A percentile compares a stretch with the other conserved stretches of the same genome.
These are phyloP conservation scores for Cyberlindnera japonica DNA, from an alignment of 805 yeast genomes.

Conservation along the genomic window DNA sequence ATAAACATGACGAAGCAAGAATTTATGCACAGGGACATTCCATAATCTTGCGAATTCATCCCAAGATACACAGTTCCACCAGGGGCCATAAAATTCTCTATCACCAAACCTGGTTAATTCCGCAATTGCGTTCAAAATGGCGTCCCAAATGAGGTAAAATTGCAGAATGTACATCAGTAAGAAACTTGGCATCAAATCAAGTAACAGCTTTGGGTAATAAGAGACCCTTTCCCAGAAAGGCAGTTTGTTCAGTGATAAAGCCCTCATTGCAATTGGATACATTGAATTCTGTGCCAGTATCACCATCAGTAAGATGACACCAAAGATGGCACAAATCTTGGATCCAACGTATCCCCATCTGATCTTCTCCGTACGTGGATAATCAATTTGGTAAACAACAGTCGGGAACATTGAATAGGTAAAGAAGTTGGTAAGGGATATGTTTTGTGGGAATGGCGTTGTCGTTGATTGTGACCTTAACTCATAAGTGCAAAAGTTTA, in stretches of 20 bases:
- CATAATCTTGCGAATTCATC: conserved; percentile 89
- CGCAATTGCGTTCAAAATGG: conserved; percentile 84
- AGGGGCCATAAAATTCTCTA: conserved; percentile 88
- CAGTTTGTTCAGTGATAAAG: conserved; percentile 48
- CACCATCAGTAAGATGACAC: conserved; percentile 80
- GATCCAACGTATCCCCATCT: conserved; percentile 65
- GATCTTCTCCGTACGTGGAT: conserved; percentile 69
- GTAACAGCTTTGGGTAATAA: conserved; percentile 53
- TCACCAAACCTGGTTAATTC: conserved; percentile 86
- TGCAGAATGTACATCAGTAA: conserved; percentile 68
- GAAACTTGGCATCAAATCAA: conserved; percentile 81
- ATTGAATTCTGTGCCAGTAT: conserved; percentile 69
- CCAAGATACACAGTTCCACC: conserved; percentile 98
- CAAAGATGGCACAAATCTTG: conserved; percentile 79
- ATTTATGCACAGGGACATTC: conserved; percentile 92
- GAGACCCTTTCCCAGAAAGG: conserved; percentile 43
- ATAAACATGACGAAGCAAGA: conserved; percentile 87
- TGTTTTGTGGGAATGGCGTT: conserved; percentile 65
- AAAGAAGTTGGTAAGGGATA: conserved; percentile 63
- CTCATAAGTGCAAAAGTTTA: conserved; percentile 72
- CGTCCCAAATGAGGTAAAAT: conserved; percentile 94
- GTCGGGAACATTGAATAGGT: conserved; percentile 87
- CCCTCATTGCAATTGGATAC: conserved; percentile 67
- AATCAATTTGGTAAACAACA: conserved; percentile 75
- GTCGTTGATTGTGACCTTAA: conserved; percentile 50